These are phyloP conservation scores for Metschnikowia baotianmanensis DNA, from an alignment of 805 yeast genomes.

Conservation along the genomic window DNA sequence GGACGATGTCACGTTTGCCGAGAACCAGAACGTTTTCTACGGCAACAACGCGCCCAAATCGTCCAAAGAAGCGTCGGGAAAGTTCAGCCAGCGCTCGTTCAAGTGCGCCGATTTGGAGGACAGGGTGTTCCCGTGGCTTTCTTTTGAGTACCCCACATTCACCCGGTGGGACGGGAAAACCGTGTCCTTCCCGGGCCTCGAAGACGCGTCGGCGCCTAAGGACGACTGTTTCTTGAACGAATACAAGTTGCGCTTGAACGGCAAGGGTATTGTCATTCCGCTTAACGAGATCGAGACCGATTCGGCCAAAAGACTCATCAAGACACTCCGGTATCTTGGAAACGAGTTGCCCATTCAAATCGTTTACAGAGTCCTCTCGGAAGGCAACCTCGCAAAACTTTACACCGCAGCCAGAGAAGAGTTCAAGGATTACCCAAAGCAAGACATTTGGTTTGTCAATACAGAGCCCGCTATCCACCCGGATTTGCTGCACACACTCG, in stretches of 20 bases:
- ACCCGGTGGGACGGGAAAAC: conserved; percentile 14
- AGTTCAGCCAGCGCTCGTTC: conserved; percentile 4
- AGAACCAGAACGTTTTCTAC: conserved; percentile 14
- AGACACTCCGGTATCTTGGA: conserved; percentile 30
- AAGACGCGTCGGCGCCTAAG: background rate
- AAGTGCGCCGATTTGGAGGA: conserved; percentile 11
- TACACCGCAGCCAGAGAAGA: too few species aligned
- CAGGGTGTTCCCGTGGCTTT: conserved; percentile 18
- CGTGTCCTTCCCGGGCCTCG: conserved; percentile 11
- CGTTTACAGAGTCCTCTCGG: too few species aligned
- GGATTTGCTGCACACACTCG: too few species aligned
- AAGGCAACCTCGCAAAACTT: too few species aligned
- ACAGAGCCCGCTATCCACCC: too few species aligned
- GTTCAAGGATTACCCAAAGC: too few species aligned
- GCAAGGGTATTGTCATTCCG: conserved; percentile 39
- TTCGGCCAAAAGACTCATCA: conserved; percentile 26
- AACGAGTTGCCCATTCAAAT: too few species aligned
- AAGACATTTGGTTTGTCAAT: too few species aligned
- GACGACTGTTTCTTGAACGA: conserved; percentile 24
- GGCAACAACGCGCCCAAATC: conserved; percentile 6
- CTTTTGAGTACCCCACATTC: conserved; percentile 16
- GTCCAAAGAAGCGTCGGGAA: conserved; percentile 5
- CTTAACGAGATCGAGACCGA: conserved; percentile 29
- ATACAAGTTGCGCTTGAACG: conserved; percentile 26
- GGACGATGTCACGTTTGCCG: conserved; percentile 10